Base-by-base conservation (phyloP, 2,329 filamentous ascomycete species). In the Capronia coronata region DNA sequence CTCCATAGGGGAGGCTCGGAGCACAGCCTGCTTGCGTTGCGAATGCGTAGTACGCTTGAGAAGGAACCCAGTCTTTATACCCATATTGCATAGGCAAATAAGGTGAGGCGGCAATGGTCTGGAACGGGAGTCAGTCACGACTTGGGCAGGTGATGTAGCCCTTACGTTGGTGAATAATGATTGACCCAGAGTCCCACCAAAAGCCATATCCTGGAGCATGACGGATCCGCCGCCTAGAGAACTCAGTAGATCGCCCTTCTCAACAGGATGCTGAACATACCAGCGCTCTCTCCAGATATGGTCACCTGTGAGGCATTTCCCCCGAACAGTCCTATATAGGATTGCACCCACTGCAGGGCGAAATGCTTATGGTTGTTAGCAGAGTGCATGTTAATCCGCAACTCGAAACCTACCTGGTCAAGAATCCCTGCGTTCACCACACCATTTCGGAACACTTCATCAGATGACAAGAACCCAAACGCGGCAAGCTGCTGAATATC, bases 341-440 rank as follows among this genome's bases (percentile, higher is more conserved):
- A 66, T 59, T 79, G 72, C 0, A 84, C 74, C 83, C 83, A 86
- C 43, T 75, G 62, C 39, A 86, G 63, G 2, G 77, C 68, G 21
- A 76, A 72, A 14, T 79, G 71, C 65, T 43, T 29, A 11, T 10
- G 11, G 23, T n/a, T 30, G 40, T 43, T 13, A 43, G 40, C n/a
- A 11, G 14, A 4, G 3, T 5, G 5, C 7, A 23, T 2, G 19
- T 13, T 8, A 11, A 41, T 8, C 14, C 18, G 3, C 8, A 10
- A 3, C 9, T 43, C 3, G 9, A 30, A 13, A n/a, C 40, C 25
- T 14, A 43, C 25, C 40, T 85, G 80, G 58, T 86, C 82, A 2
- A 83, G 68, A 6, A 86, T 63, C 0, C 83, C 83, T 1, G 68
- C 78, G 59, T 86, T 86, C 7, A 84, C 68, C 42, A 75, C 71